phyloP scores from a whole-genome alignment of 306 rosid genomes.

The Medicago lupulina region DNA sequence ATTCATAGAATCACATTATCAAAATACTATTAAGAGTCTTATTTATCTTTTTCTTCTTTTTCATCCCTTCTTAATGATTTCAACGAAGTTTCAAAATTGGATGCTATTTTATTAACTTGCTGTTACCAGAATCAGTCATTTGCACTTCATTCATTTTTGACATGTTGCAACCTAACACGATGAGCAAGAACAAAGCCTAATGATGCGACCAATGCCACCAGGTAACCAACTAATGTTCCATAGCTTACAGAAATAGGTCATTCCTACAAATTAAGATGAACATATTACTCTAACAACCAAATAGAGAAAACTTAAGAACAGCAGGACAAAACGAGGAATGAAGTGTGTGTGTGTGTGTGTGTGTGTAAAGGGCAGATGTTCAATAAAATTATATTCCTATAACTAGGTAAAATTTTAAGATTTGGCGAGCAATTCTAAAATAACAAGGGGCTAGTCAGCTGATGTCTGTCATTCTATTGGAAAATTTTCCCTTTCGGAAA shows the following conservation, averaged over 20 bases:
- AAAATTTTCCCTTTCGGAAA: background rate
- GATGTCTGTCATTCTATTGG: too few relatives aligned
- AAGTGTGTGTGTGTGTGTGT: background rate
- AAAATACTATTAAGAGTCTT: background rate
- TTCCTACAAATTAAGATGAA: constrained; percentile 58
- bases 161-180: constrained; percentile 46
- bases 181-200: constrained; percentile 50
- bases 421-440: too few relatives aligned
- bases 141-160: constrained; percentile 63
- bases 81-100: background rate
- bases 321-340: background rate
- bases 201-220: constrained; percentile 60
- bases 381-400: too few relatives aligned
- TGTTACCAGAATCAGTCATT: constrained; percentile 22
- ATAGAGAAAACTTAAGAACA: background rate
- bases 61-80: background rate
- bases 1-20: background rate
- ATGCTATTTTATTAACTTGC: background rate
- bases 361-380: too few relatives aligned
- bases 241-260: constrained; percentile 92
- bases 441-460: background rate
- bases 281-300: constrained; percentile 23
- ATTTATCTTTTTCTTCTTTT: background rate
- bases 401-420: too few relatives aligned
- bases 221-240: constrained; percentile 75